A percentile compares a stretch with the other conserved stretches of the same genome.
Conservation (phyloP, 306 rosid genomes). For the Prunus mongolica region DNA sequence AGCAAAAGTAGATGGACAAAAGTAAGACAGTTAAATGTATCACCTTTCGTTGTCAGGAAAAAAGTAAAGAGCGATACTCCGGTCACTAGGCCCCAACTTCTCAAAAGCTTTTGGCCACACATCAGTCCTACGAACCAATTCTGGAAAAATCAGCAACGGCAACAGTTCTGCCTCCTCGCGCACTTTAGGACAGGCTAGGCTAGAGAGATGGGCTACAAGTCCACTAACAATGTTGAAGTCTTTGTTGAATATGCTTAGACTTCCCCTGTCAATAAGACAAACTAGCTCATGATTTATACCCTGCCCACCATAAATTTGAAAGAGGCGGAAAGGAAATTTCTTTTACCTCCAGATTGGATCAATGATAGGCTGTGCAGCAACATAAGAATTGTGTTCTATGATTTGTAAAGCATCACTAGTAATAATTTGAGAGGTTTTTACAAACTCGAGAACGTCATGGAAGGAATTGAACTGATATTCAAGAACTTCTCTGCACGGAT, state of each 20-base stretch:
- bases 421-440: constrained; percentile 21
- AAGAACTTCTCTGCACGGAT: constrained; percentile 10
- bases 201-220: constrained; percentile 63
- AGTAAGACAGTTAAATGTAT: constrained; percentile 10
- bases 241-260: constrained; percentile 31
- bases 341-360: constrained; percentile 71
- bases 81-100: constrained; percentile 42
- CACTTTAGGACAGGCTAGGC: constrained; percentile 59
- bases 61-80: constrained; percentile 65
- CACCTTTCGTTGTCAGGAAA: constrained; percentile 64
- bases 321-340: background rate
- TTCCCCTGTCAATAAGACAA: constrained; percentile 59
- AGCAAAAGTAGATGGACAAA: constrained; percentile 1
- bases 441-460: constrained; percentile 9
- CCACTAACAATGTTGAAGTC: constrained; percentile 25
- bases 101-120: constrained; percentile 74
- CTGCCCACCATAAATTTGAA: constrained; percentile 23
- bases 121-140: constrained; percentile 34
- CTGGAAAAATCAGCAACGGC: constrained; percentile 40
- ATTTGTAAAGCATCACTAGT: constrained; percentile 7
- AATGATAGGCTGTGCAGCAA: constrained; percentile 51
- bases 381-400: background rate
- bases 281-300: constrained; percentile 4
- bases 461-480: constrained; percentile 24
- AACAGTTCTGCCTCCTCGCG: constrained; percentile 38